Conservation (phyloP, 1,284 basidiomycete species). For the Grifola frondosa region DNA sequence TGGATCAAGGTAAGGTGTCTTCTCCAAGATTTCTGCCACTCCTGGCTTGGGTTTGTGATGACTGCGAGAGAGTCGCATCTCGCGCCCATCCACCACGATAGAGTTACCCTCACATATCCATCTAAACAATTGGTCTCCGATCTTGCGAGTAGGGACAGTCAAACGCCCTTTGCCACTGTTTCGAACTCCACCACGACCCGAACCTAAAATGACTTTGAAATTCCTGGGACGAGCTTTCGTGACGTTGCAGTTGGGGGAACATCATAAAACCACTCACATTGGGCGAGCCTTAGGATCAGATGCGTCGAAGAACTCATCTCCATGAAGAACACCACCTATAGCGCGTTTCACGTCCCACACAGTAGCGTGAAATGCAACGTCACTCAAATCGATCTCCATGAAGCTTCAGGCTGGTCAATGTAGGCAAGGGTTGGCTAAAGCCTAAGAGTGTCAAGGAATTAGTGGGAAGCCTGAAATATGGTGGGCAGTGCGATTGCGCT, state of each 20-base stretch:
- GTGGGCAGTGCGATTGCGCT: no score
- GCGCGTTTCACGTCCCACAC: constrained; percentile 56
- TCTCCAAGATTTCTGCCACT: constrained; percentile 32
- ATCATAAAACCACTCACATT: constrained; percentile 23
- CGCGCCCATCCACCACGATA: constrained; percentile 39
- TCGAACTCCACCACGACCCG: constrained; percentile 46
- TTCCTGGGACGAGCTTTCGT: constrained; percentile 35
- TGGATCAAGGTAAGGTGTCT: constrained; percentile 63
- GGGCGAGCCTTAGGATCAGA: constrained; percentile 34
- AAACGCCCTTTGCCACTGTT: constrained; percentile 59
- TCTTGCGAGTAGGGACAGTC: constrained; percentile 42
- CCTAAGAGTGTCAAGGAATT: no score
- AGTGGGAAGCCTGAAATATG: no score
- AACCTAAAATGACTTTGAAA: constrained; percentile 55
- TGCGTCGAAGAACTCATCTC: constrained; percentile 46
- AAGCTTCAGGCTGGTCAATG: neutral
- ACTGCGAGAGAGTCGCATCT: constrained; percentile 22
- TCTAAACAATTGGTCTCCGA: constrained; percentile 48
- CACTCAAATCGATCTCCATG: constrained; percentile 54
- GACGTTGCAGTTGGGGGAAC: neutral
- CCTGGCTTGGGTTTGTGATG: constrained; percentile 14
- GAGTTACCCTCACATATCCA: constrained; percentile 39
- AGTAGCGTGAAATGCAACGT: constrained; percentile 47
- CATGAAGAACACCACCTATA: constrained; percentile 56
- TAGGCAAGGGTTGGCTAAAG: no score